Conservation (phyloP, 2,329 filamentous ascomycete genomes). For the Calonectria ilicicola region DNA sequence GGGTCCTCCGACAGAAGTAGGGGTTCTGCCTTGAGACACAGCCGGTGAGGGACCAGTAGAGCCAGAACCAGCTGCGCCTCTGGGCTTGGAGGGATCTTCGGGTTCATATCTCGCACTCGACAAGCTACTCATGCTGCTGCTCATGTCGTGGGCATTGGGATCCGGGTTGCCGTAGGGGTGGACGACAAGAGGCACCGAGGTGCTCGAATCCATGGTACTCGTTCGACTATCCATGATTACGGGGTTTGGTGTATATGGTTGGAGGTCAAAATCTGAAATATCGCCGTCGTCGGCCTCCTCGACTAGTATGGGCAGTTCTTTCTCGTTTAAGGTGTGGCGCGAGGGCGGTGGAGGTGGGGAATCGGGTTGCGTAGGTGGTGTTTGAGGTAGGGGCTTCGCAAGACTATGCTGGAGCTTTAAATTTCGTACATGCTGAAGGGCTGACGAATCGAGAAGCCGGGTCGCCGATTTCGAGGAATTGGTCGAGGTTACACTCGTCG, state of each 20-base stretch:
- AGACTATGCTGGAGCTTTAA: slow-evolving; percentile 68
- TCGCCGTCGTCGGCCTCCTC: slow-evolving; percentile 33
- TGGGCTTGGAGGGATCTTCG: slow-evolving; percentile 62
- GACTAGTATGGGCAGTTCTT: slow-evolving; percentile 44
- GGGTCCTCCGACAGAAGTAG: slow-evolving; percentile 53
- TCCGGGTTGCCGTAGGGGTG: slow-evolving; percentile 53
- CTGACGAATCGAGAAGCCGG: slow-evolving; percentile 32
- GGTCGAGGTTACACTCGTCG: slow-evolving; percentile 28
- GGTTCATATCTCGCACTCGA: slow-evolving; percentile 58
- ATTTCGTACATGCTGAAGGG: slow-evolving; percentile 63
- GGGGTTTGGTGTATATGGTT: slow-evolving; percentile 19
- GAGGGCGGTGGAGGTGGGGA: slow-evolving; percentile 41
- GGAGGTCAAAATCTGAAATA: slow-evolving; percentile 45
- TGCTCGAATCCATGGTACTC: slow-evolving; percentile 62
- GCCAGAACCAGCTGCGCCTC: slow-evolving; percentile 64
- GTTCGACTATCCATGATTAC: slow-evolving; percentile 55
- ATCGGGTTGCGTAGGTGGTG: slow-evolving; percentile 52
- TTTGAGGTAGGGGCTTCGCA: slow-evolving; percentile 67
- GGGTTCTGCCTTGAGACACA: slow-evolving; percentile 50
- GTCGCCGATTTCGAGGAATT: slow-evolving; percentile 32
- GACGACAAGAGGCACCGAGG: slow-evolving; percentile 47
- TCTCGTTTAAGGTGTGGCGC: slow-evolving; percentile 7
- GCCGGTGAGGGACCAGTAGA: slow-evolving; percentile 70
- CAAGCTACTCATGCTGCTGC: slow-evolving; percentile 60
- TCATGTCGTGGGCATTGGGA: slow-evolving; percentile 52